These are phyloP conservation scores for Penicillium sp. DNA, from an alignment of 2,329 filamentous ascomycete genomes.

Conservation along the genomic window DNA sequence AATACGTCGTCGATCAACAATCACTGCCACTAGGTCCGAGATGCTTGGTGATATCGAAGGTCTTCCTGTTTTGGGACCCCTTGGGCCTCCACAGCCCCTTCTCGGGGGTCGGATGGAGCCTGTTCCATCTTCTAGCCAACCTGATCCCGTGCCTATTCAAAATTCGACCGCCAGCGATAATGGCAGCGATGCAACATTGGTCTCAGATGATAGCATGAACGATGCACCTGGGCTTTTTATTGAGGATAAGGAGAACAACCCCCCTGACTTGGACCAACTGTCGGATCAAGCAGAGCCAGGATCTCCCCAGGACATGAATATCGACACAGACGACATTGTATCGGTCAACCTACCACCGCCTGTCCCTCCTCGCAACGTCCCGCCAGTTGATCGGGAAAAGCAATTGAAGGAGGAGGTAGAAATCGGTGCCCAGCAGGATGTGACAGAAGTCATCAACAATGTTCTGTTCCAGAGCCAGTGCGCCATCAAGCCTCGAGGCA, in stretches of 20 bases:
- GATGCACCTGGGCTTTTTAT: conserved; percentile 18
- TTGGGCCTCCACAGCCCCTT: conserved; percentile 39
- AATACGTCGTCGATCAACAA: conserved; percentile 50
- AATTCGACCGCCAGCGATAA: conserved; percentile 31
- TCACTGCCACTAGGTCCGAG: conserved; percentile 32
- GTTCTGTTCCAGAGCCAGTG: conserved; percentile 88
- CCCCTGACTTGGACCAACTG: conserved; percentile 13
- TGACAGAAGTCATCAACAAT: conserved; percentile 92
- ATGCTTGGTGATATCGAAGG: conserved; percentile 47
- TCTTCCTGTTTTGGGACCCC: conserved; percentile 47
- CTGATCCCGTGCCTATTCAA: conserved; percentile 23
- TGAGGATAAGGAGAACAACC: conserved; percentile 44
- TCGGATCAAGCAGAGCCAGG: conserved; percentile 22
- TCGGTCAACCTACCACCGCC: conserved; percentile 52
- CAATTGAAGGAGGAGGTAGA: conserved; percentile 53
- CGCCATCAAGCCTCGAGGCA: conserved; percentile 71
- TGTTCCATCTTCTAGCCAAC: conserved; percentile 4
- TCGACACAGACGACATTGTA: conserved; percentile 10
- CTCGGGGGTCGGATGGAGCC: conserved; percentile 22
- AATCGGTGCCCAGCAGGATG: conserved; percentile 80
- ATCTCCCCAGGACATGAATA: conserved; percentile 19
- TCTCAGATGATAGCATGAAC: conserved; percentile 29
- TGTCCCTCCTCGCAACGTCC: conserved; percentile 55
- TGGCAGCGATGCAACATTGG: conserved; percentile 40
- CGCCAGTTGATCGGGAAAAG: conserved; percentile 35